phyloP scores from a whole-genome alignment of 805 yeast genomes.

The Yarrowia yakushimensis region DNA sequence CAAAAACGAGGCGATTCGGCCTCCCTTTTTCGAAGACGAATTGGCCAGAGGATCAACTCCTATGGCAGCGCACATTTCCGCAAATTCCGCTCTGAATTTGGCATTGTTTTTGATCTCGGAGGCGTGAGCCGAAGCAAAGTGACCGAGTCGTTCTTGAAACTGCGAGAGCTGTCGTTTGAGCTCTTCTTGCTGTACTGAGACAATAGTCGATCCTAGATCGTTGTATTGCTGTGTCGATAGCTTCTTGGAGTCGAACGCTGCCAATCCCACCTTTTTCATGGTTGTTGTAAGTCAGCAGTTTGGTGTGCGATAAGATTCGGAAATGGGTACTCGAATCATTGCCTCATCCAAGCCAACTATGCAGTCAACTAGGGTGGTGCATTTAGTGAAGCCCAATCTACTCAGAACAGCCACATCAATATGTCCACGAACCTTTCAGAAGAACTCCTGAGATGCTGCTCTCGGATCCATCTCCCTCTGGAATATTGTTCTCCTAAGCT shows the following conservation, averaged over 20 bases:
- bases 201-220: constrained; percentile 49
- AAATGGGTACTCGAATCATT: not conserved
- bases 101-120: constrained; percentile 61
- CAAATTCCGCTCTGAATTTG: constrained; percentile 65
- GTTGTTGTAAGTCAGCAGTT: not conserved
- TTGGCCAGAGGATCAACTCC: constrained; percentile 76
- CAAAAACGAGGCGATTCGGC: constrained; percentile 39
- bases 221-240: constrained; percentile 43
- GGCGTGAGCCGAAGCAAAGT: constrained; percentile 70
- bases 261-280: constrained; percentile 47
- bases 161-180: constrained; percentile 67
- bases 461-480: too few relatives aligned
- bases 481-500: too few relatives aligned
- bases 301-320: constrained; percentile 1
- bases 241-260: constrained; percentile 45
- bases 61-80: constrained; percentile 68
- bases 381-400: not conserved
- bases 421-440: too few relatives aligned
- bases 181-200: constrained; percentile 55
- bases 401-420: too few relatives aligned
- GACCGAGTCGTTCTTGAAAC: constrained; percentile 72
- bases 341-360: not conserved
- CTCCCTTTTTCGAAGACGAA: constrained; percentile 34
- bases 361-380: not conserved
- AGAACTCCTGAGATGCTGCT: too few relatives aligned